Evolutionary conservation across 2,329 filamentous ascomycete species (phyloP), one percentile per base, ranked within the genome.

Genomic region (Sclerotinia glacialis): DNA sequence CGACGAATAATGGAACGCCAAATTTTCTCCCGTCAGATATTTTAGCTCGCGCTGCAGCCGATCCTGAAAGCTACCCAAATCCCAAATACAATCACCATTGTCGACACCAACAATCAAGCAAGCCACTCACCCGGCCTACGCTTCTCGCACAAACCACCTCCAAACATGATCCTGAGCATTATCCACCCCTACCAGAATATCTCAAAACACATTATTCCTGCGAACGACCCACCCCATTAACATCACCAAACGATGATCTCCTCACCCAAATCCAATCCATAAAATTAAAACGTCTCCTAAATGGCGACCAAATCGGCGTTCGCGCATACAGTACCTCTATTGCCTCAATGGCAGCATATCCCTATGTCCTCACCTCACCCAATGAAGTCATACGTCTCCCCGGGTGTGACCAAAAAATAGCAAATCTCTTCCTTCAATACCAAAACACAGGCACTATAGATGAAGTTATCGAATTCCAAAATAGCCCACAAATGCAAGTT

Each of bases 281-380:
- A 70, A 86, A 89, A 55, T 86, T 85, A 2, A 83, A 89, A 2
- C 85, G 94, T 28, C 82, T 86, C 21, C 81, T 97, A 1, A 87
- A 84, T 0, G 86, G 87, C 11, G 93, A 97, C 72, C 83, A 90
- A 56, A 87, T 96, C 67, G 92, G 92, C 2, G 87, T 93, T 0
- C 86, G 92, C 59, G 93, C 94, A 0, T 98, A 98, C 76, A 93
- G 90, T 40, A 93, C 90, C 2, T 88, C 90, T 16, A 96, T 98
- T 70, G 92, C 95, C 7, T 80, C 91, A 0, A 77, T 99, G 23
- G 86, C 91, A 4, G 91, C 94, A 0, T 97, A 97, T 73, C 92
- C 93, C 0, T 70, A 75, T 55, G 67, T 65, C 4, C 46, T 76
- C 12, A 74, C 66, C 0, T 72, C 77, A 26, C 74, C 77, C 1